Conservation (phyloP, 257 asterid species). For the Solanum infundibuliforme region DNA sequence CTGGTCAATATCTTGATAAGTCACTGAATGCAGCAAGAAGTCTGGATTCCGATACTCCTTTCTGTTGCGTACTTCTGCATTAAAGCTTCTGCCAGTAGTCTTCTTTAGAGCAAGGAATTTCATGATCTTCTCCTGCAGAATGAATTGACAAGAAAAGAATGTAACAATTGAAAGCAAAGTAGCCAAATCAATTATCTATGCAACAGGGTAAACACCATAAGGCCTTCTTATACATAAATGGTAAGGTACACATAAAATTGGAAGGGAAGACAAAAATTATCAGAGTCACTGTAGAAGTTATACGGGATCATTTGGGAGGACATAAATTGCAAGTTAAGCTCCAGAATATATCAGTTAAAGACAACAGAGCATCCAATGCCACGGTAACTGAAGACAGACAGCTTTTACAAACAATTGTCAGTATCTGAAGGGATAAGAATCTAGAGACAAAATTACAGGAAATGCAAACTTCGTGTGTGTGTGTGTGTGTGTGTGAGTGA, state of each 20-base stretch:
- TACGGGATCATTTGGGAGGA: background rate
- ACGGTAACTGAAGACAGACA: background rate
- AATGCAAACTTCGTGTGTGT: background rate
- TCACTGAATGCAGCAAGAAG: slow-evolving; percentile 94
- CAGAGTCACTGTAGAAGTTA: background rate
- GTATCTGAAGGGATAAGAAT: background rate
- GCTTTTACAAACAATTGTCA: background rate
- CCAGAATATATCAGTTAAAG: background rate
- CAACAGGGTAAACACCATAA: background rate
- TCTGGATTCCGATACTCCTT: slow-evolving; percentile 95
- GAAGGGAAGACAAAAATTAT: background rate
- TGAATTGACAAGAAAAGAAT: slow-evolving; percentile 5
- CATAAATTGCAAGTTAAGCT: background rate
- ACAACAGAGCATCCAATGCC: background rate
- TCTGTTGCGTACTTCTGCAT: slow-evolving; percentile 86
- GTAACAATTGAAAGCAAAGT: background rate
- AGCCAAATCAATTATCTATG: background rate
- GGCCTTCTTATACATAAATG: background rate
- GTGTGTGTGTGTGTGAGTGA: too few species aligned
- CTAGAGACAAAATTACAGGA: background rate
- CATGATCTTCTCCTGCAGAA: slow-evolving; percentile 50
- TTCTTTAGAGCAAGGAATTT: slow-evolving; percentile 64
- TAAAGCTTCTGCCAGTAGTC: slow-evolving; percentile 72
- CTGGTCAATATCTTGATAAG: slow-evolving; percentile 87
- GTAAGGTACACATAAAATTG: background rate